A percentile compares a stretch with the other conserved stretches of the same genome.
phyloP scores from a whole-genome alignment of 192 early-diverging fungal species.

The Linnemannia schmuckeri region DNA sequence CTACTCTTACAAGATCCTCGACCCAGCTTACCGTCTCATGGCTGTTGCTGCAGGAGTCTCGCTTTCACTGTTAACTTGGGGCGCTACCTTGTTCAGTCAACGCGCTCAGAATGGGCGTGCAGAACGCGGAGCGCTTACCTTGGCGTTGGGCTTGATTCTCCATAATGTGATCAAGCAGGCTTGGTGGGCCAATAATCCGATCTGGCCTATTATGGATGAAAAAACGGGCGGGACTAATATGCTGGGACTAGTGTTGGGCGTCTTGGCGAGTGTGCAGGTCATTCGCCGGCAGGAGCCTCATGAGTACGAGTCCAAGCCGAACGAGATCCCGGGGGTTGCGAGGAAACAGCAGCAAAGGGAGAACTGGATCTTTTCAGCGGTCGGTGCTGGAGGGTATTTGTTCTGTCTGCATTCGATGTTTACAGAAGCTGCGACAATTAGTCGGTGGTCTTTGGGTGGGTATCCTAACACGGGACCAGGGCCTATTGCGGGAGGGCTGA shows the following conservation, averaged over 20 bases:
- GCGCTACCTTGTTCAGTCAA: slow-evolving; percentile 64
- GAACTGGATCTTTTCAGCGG: slow-evolving; percentile 60
- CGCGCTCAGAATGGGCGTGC: slow-evolving; percentile 59
- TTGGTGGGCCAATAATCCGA: slow-evolving; percentile 80
- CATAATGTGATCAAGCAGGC: slow-evolving; percentile 74
- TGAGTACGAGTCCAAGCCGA: slow-evolving; percentile 11
- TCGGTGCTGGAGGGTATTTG: slow-evolving; percentile 70
- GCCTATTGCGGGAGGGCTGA: slow-evolving; percentile 75
- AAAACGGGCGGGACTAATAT: slow-evolving; percentile 75
- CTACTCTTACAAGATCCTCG: slow-evolving; percentile 65
- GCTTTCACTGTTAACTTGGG: slow-evolving; percentile 65
- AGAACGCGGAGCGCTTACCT: slow-evolving; percentile 69
- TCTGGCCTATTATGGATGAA: slow-evolving; percentile 80
- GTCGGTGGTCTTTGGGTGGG: slow-evolving; percentile 77
- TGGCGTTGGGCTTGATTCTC: slow-evolving; percentile 72
- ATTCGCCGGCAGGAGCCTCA: slow-evolving; percentile 48
- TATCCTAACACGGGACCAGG: slow-evolving; percentile 77
- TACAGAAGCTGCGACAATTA: slow-evolving; percentile 75
- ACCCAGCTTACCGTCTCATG: slow-evolving; percentile 67
- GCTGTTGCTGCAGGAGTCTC: slow-evolving; percentile 67
- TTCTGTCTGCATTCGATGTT: slow-evolving; percentile 80
- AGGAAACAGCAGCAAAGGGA: background rate
- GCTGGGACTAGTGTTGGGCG: slow-evolving; percentile 67
- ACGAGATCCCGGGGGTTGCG: background rate
- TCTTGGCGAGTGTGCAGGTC: slow-evolving; percentile 66